phyloP scores from a whole-genome alignment of 2,329 filamentous ascomycete genomes.

The Exophiala dermatitidis region DNA sequence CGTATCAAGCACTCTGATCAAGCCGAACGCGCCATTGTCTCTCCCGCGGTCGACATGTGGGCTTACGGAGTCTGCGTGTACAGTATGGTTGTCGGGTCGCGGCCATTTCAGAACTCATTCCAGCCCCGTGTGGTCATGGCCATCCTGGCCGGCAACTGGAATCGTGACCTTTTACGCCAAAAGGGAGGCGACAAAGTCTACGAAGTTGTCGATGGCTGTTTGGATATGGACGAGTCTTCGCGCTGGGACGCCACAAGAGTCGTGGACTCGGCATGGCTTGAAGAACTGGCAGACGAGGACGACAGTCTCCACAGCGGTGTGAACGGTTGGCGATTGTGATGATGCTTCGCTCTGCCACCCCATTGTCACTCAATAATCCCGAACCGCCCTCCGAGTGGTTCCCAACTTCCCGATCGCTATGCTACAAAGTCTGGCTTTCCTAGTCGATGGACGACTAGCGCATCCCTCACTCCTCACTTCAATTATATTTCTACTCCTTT shows the following conservation, averaged over 20 bases:
- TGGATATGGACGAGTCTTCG: slow-evolving; percentile 49
- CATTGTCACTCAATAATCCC: too few relatives aligned
- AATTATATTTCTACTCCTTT: too few relatives aligned
- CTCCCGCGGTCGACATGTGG: slow-evolving; percentile 58
- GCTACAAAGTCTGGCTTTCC: too few relatives aligned
- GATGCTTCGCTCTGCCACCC: neutral
- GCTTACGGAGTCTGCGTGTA: slow-evolving; percentile 59
- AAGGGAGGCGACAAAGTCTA: slow-evolving; percentile 38
- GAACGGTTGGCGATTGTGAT: slow-evolving; percentile 18
- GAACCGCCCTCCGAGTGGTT: too few relatives aligned
- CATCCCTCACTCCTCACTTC: too few relatives aligned
- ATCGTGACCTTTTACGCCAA: slow-evolving; percentile 31
- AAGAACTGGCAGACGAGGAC: slow-evolving; percentile 27
- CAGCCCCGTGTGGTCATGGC: slow-evolving; percentile 52
- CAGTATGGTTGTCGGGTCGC: slow-evolving; percentile 52
- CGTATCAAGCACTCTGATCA: slow-evolving; percentile 12
- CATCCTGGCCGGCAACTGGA: slow-evolving; percentile 55
- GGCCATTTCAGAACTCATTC: slow-evolving; percentile 57
- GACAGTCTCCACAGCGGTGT: slow-evolving; percentile 10
- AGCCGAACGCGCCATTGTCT: slow-evolving; percentile 28
- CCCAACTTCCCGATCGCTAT: too few relatives aligned
- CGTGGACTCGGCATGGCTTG: slow-evolving; percentile 50
- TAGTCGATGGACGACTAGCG: too few relatives aligned
- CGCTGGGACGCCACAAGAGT: slow-evolving; percentile 54
- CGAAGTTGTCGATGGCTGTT: slow-evolving; percentile 53